A percentile compares a stretch with the other conserved stretches of the same genome.
These are phyloP conservation scores for Eruca vesicaria DNA, from an alignment of 441 rosid species.

Conservation along the genomic window DNA sequence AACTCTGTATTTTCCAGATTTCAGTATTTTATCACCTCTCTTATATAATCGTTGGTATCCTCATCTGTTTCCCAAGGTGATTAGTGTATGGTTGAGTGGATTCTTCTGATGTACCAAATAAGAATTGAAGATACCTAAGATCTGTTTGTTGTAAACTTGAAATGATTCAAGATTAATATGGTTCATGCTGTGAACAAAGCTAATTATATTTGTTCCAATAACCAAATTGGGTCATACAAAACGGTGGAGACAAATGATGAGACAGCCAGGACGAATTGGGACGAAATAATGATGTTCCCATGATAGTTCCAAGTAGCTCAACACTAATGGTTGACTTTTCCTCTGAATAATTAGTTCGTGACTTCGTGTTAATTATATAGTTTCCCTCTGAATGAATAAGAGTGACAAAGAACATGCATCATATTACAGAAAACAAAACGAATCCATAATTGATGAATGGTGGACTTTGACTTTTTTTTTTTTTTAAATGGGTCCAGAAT, in stretches of 20 bases:
- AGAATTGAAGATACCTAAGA: not conserved
- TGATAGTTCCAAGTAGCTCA: conserved; percentile 4
- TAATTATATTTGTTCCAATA: not conserved
- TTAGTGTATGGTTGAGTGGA: not conserved
- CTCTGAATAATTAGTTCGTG: not conserved
- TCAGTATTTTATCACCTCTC: not conserved
- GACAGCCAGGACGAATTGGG: not conserved
- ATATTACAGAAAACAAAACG: not conserved
- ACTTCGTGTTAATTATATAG: not conserved
- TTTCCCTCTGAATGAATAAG: not conserved
- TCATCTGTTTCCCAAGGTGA: not conserved
- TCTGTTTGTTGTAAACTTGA: not conserved
- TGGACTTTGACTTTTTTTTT: conserved; percentile 9
- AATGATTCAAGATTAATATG: not conserved
- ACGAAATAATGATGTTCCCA: not conserved
- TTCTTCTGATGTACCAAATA: not conserved
- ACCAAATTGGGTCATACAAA: not conserved
- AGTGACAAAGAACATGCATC: not conserved
- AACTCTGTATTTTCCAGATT: conserved; percentile 12
- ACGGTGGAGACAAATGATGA: not conserved
- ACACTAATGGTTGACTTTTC: not conserved
- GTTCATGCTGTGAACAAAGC: not conserved
- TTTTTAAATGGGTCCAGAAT: not conserved
- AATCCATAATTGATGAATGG: not conserved
- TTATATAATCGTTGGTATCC: not conserved